Conservation (phyloP, 192 early-diverging fungal genomes). For the Neocallimastix lanati region DNA sequence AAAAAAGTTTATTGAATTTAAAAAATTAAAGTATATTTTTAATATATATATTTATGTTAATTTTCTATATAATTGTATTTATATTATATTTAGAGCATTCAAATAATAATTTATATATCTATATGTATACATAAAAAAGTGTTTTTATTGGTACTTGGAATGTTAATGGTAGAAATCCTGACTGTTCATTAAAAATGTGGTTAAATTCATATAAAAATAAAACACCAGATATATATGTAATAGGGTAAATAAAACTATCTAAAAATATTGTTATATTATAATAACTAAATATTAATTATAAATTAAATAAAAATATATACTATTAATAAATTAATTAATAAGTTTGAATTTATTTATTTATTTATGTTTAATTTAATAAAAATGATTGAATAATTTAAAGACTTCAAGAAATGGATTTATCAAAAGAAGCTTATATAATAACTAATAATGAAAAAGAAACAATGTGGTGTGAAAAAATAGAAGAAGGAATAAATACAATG, state of each 20-base stretch:
- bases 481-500: not conserved
- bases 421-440: not conserved
- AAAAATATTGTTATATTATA: no score
- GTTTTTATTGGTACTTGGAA: not conserved
- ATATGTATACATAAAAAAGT: not conserved
- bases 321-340: no score
- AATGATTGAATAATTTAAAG: no score
- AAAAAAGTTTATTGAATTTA: not conserved
- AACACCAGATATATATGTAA: not conserved
- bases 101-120: no score
- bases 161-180: not conserved
- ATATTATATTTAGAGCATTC: no score
- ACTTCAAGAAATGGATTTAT: not conserved
- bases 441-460: not conserved
- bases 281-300: no score
- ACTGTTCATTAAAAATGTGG: not conserved
- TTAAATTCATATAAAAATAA: not conserved
- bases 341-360: no score
- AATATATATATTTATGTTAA: no score
- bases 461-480: not conserved
- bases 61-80: no score
- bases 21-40: not conserved
- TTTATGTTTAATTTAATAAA: no score
- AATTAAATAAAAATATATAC: no score
- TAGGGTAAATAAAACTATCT: no score